phyloP scores from a whole-genome alignment of 306 rosid species.

The Dalbergia cochinchinensis region DNA sequence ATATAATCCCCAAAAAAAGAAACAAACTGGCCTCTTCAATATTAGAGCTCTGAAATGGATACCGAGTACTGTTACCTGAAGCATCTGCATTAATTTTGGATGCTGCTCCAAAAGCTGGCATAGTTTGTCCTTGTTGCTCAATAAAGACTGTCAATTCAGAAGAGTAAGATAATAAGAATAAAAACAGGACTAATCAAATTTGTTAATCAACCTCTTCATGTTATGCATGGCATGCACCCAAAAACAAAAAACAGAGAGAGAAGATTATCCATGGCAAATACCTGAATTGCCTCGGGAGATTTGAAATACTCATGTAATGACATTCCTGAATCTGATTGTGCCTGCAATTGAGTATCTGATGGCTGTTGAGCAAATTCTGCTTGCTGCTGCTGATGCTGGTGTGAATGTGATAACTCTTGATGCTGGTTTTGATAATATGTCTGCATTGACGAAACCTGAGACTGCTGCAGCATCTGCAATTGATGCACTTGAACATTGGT shows the following conservation, averaged over 20 bases:
- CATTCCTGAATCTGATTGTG: slow-evolving; percentile 78
- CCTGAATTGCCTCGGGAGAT: slow-evolving; percentile 99
- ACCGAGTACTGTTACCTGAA: slow-evolving; percentile 68
- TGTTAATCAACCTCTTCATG: not conserved
- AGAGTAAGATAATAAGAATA: slow-evolving; percentile 30
- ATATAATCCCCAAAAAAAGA: no score
- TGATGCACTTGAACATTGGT: slow-evolving; percentile 66
- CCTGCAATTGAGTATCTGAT: slow-evolving; percentile 62
- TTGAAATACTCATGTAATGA: slow-evolving; percentile 87
- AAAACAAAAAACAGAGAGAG: not conserved
- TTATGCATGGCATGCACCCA: not conserved
- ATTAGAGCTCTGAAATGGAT: slow-evolving; percentile 28
- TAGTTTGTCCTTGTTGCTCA: slow-evolving; percentile 91
- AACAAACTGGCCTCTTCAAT: slow-evolving; percentile 7
- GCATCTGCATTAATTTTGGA: slow-evolving; percentile 98
- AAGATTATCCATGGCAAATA: slow-evolving; percentile 37
- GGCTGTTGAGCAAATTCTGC: slow-evolving; percentile 65
- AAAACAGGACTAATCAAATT: slow-evolving; percentile 29
- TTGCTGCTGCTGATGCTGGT: slow-evolving; percentile 67
- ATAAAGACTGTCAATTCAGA: slow-evolving; percentile 77
- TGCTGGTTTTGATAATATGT: slow-evolving; percentile 73
- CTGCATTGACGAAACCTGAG: slow-evolving; percentile 75
- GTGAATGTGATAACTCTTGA: slow-evolving; percentile 57
- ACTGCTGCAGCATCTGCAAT: slow-evolving; percentile 80
- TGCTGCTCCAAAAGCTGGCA: slow-evolving; percentile 99